Percentiles rank a stretch among this genome's conserved stretches.
Evolutionary conservation across 345 rosid species (phyloP).

Genomic region (Bretschneidera sinensis): DNA sequence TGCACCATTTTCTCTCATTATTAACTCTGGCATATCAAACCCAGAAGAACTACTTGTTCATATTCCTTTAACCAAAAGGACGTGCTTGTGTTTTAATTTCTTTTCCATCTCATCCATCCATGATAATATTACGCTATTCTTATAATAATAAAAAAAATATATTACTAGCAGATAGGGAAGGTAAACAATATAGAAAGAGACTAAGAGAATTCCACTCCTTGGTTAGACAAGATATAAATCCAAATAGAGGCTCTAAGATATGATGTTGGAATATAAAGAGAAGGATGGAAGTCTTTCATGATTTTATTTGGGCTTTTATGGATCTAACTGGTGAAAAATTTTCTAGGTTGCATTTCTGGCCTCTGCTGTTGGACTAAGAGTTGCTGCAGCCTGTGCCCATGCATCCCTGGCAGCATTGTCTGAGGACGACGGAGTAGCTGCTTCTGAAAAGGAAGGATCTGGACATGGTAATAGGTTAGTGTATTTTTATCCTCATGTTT

Average conservation of each 20-base stretch:
- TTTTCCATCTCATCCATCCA: no score
- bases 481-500: conserved; percentile 4
- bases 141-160: no score
- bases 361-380: conserved; percentile 95
- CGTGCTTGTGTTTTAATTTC: no score
- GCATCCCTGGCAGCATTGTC: conserved; percentile 80
- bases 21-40: no score
- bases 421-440: conserved; percentile 31
- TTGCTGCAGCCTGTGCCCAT: conserved; percentile 98
- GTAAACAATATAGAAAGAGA: no score
- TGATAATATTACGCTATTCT: no score
- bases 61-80: no score
- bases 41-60: no score
- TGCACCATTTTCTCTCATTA: no score
- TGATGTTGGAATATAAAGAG: background rate
- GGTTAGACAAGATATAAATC: no score
- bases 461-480: conserved; percentile 54
- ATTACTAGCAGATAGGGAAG: no score
- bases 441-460: conserved; percentile 22
- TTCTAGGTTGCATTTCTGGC: conserved; percentile 92
- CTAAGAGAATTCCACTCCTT: no score
- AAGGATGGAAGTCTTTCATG: background rate
- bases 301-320: conserved; percentile 4
- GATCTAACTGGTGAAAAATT: conserved; percentile 19
- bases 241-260: background rate